Evolutionary conservation across 441 rosid genomes (phyloP).

Genomic region (California macrophylla): DNA sequence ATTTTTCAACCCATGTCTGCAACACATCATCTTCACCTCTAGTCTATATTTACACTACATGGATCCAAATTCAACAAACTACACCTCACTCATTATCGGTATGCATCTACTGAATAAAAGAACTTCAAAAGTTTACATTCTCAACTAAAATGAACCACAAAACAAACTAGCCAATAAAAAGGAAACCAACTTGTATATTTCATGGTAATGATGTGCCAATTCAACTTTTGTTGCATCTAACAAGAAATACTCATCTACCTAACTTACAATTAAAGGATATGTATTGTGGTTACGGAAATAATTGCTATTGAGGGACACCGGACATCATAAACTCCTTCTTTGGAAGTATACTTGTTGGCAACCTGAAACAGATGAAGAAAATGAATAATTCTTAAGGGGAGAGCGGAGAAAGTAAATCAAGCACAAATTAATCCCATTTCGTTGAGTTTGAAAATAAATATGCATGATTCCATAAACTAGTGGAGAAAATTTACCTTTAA

Average conservation of each 20-base stretch:
- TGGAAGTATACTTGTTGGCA: not conserved
- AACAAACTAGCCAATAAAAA: not conserved
- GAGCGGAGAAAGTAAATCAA: not conserved
- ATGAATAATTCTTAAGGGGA: not conserved
- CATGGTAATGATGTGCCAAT: not conserved
- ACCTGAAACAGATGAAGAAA: not conserved
- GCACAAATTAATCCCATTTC: not conserved
- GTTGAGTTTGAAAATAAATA: slow-evolving; percentile 4
- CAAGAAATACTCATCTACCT: not conserved
- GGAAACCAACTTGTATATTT: not conserved
- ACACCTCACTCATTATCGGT: not conserved
- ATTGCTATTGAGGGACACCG: not conserved
- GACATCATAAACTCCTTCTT: not conserved
- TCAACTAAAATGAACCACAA: not conserved
- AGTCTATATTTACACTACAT: not conserved
- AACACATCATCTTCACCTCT: slow-evolving; percentile 41
- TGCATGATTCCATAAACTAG: slow-evolving; percentile 16
- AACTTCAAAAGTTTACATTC: not conserved
- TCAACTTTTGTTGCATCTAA: not conserved
- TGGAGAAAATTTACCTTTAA: slow-evolving; percentile 35
- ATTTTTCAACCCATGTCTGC: slow-evolving; percentile 63
- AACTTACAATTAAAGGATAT: not conserved
- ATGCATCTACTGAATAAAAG: not conserved
- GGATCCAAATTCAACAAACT: not conserved
- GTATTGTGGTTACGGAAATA: not conserved